These are phyloP conservation scores for Paxillus involutus DNA, from an alignment of 768 basidiomycete species.

Conservation along the genomic window DNA sequence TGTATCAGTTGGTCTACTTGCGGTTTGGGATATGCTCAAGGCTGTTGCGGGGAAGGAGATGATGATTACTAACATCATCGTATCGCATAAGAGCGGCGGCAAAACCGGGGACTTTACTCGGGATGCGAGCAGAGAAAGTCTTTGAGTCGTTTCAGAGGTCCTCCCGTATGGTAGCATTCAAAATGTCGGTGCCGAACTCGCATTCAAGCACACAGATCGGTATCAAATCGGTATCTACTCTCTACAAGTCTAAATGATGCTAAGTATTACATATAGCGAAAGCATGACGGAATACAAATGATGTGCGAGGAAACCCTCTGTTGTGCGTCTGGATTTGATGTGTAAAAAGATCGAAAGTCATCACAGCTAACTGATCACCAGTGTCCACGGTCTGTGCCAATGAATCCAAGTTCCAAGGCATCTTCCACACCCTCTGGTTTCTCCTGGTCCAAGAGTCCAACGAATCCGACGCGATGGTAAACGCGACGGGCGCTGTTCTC, in stretches of 20 bases:
- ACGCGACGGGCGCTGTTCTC: constrained; percentile 51
- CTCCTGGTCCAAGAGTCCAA: constrained; percentile 41
- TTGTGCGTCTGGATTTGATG: too few relatives aligned
- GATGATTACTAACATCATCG: constrained; percentile 68
- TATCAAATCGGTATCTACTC: too few relatives aligned
- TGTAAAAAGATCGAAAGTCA: not conserved
- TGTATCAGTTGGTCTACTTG: constrained; percentile 73
- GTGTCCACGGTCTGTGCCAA: constrained; percentile 47
- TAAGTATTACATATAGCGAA: too few relatives aligned
- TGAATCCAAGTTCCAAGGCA: constrained; percentile 55
- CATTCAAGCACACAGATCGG: too few relatives aligned
- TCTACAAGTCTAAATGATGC: too few relatives aligned
- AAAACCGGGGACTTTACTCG: constrained; percentile 66
- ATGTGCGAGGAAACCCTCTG: too few relatives aligned
- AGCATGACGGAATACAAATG: too few relatives aligned
- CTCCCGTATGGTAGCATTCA: not conserved
- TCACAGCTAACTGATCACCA: constrained; percentile 37
- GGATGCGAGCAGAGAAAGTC: not conserved
- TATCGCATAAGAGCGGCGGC: constrained; percentile 71
- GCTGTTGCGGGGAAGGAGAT: constrained; percentile 87
- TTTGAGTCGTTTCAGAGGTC: not conserved
- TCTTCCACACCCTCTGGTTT: constrained; percentile 43
- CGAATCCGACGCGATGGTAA: constrained; percentile 55
- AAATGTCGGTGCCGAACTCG: too few relatives aligned
- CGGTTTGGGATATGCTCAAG: constrained; percentile 94